Base-by-base conservation (phyloP, 345 rosid genomes). In the Moricandia moricandioides region DNA sequence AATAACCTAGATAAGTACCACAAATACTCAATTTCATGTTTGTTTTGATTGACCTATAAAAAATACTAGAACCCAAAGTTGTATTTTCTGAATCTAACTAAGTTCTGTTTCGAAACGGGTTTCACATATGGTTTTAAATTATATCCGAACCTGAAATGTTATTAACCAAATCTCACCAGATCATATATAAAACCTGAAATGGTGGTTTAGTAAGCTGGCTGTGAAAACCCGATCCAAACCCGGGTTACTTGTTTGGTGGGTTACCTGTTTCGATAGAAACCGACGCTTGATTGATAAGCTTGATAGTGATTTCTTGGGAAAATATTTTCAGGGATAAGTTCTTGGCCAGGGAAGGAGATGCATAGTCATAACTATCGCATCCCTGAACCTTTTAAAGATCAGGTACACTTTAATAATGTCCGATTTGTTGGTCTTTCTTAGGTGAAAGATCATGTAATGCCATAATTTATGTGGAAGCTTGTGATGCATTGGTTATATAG, bases 291-390 rank as follows among this genome's bases (percentile, higher is more conserved):
- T 1, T 27, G 29, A 27, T 29, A 29, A 29, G 31, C 31, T 29
- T 29, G 31, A 29, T 29, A 29, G 4, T 29, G 31, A 29, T 29
- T 2, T 29, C 2, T 3, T 29, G 1, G 24, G 24, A 2, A 21
- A 21, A 1, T 21, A 21, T 21, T 29, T 29, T 29, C 6, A 89
- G 98, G 98, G 60, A 83, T 88, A 58, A 43, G 81, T 74, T 75
- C 73, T 34, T 94, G 98, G 98, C 95, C 93, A 2, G 97, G 98
- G 69, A 90, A 85, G 84, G 92, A 91, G 82, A 82, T 88, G 78
- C 91, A 94, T 80, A 89, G 98, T 73, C 97, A 91, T 84, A 94
- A 85, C 49, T 91, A 91, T 31, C 89, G 98, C 10, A 34, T 70
- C 59, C 93, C 95, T 0, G 87, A 85, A 56, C 88, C 87, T 9